Conservation (phyloP, 2,329 filamentous ascomycete genomes). For the Beauveria scarabaeidicola region DNA sequence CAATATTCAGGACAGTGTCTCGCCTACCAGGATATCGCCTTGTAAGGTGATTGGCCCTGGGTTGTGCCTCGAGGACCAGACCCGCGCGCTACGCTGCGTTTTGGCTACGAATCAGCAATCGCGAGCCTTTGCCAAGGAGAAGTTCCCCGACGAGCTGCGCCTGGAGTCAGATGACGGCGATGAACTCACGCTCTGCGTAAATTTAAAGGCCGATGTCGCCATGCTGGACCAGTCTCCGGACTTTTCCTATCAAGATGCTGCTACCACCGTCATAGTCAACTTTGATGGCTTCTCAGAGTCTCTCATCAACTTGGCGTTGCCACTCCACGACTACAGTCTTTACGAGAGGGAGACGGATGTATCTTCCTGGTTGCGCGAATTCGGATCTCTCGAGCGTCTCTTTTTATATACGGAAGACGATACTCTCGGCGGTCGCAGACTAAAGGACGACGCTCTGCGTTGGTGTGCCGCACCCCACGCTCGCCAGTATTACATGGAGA, state of each 20-base stretch:
- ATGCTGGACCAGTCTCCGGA: conserved; percentile 13
- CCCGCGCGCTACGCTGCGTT: conserved; percentile 20
- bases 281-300: conserved; percentile 22
- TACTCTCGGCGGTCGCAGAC: not conserved
- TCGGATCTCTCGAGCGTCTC: conserved; percentile 18
- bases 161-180: conserved; percentile 18
- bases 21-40: not conserved
- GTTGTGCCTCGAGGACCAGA: conserved; percentile 20
- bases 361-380: not conserved
- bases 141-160: conserved; percentile 24
- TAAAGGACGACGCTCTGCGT: conserved; percentile 13
- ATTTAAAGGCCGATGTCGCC: conserved; percentile 24
- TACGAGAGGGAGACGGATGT: not conserved
- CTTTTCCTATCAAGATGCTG: not conserved
- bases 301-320: conserved; percentile 22
- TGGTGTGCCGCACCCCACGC: conserved; percentile 27
- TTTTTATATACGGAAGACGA: conserved; percentile 16
- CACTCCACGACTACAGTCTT: not conserved
- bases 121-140: conserved; percentile 23
- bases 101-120: conserved; percentile 28
- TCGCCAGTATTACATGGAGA: conserved; percentile 21
- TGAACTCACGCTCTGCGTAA: conserved; percentile 22
- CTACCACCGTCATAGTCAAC: conserved; percentile 10
- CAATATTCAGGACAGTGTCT: conserved; percentile 13
- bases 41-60: conserved; percentile 17